Percentiles rank a stretch among this genome's conserved stretches.
Conservation (phyloP, 225 moss, liverwort and hornwort genomes). For the Takakia lepidozioides region DNA sequence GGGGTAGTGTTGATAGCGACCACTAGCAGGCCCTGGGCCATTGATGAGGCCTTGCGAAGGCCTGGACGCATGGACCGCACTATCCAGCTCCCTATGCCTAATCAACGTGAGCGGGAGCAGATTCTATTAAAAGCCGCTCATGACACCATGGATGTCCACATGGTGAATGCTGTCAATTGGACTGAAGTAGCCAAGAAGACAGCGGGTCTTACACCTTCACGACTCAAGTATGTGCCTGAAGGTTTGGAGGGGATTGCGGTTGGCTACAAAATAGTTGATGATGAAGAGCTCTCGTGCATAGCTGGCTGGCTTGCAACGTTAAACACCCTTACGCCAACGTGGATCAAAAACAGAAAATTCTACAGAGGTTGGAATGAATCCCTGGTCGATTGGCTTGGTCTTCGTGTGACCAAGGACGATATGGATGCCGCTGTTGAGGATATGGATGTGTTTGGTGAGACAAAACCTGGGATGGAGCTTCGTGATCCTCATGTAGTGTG, state of each 20-base stretch:
- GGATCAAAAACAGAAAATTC: slow-evolving; percentile 79
- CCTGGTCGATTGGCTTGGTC: slow-evolving; percentile 77
- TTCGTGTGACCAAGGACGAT: slow-evolving; percentile 75
- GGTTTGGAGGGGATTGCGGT: slow-evolving; percentile 80
- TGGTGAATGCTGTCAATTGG: slow-evolving; percentile 79
- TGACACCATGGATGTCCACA: slow-evolving; percentile 66
- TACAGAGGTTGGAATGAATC: slow-evolving; percentile 61
- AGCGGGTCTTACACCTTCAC: slow-evolving; percentile 94
- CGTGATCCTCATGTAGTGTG: slow-evolving; percentile 64
- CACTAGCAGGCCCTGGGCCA: slow-evolving; percentile 89
- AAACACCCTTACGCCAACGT: slow-evolving; percentile 64
- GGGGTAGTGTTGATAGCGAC: slow-evolving; percentile 97
- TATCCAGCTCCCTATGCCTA: slow-evolving; percentile 90
- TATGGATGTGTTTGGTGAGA: slow-evolving; percentile 73
- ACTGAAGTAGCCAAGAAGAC: slow-evolving; percentile 86
- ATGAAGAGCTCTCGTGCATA: slow-evolving; percentile 75
- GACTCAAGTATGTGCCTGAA: slow-evolving; percentile 83
- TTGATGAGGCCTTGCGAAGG: slow-evolving; percentile 92
- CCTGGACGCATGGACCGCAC: slow-evolving; percentile 99
- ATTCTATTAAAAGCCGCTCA: slow-evolving; percentile 78
- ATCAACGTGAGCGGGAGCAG: slow-evolving; percentile 75
- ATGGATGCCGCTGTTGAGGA: slow-evolving; percentile 81
- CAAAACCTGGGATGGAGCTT: slow-evolving; percentile 76
- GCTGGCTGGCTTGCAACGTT: slow-evolving; percentile 72
- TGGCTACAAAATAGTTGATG: slow-evolving; percentile 67